phyloP scores from a whole-genome alignment of 2,329 filamentous ascomycete genomes.

The Epichloe hybrida region DNA sequence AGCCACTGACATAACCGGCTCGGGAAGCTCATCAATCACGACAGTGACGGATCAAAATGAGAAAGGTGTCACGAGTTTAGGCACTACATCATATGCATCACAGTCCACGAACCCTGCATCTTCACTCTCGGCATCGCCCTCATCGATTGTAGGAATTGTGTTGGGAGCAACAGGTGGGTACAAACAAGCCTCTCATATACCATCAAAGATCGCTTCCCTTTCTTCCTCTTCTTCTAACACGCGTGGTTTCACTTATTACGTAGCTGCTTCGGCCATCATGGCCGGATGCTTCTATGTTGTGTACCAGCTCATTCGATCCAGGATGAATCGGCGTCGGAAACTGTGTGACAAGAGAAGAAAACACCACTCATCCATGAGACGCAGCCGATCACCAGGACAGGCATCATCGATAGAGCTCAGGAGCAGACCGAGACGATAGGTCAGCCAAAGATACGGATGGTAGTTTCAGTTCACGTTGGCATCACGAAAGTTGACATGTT shows the following conservation, averaged over 20 bases:
- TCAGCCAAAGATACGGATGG: neutral
- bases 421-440: neutral
- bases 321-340: neutral
- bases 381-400: neutral
- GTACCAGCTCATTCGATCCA: neutral
- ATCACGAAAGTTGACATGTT: neutral
- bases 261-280: constrained; percentile 1
- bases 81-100: neutral
- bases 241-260: neutral
- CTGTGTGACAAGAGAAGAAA: neutral
- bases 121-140: neutral
- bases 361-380: neutral
- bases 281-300: neutral
- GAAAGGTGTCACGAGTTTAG: neutral
- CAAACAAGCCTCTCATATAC: neutral
- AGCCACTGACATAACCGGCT: neutral
- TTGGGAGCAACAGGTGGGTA: constrained; percentile 8
- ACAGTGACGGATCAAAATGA: neutral
- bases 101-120: neutral
- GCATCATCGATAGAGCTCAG: neutral
- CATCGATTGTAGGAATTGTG: constrained; percentile 5
- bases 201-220: neutral
- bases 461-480: neutral
- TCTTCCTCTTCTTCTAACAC: neutral
- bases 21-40: neutral